phyloP scores from a whole-genome alignment of 108 stramenopile species.

The Epithemia pelagica region DNA sequence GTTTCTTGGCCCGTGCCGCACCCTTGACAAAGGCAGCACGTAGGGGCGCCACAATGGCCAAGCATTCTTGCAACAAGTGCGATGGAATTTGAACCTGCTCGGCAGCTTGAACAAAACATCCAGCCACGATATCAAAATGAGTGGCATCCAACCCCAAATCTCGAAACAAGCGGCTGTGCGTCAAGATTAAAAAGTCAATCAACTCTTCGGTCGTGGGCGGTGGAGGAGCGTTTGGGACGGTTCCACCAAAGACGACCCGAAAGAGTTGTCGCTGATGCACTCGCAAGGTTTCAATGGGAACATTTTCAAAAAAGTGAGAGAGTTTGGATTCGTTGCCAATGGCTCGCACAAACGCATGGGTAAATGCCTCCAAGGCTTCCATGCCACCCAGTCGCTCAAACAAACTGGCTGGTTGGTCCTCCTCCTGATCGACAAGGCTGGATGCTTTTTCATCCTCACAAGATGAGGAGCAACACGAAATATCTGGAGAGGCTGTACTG shows the following conservation, averaged over 20 bases:
- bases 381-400: conserved; percentile 13
- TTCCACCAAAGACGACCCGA: conserved; percentile 6
- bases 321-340: conserved; percentile 11
- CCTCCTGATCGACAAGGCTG: neutral
- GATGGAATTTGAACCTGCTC: conserved; percentile 8
- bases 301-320: conserved; percentile 8
- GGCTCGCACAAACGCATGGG: conserved; percentile 7
- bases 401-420: neutral
- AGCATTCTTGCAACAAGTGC: conserved; percentile 20
- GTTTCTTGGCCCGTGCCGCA: neutral
- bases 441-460: too few species aligned
- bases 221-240: neutral
- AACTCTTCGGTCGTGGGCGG: conserved; percentile 2
- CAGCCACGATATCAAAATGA: conserved; percentile 28
- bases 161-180: conserved; percentile 14
- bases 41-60: conserved; percentile 17
- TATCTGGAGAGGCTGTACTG: too few species aligned
- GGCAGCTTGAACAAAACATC: conserved; percentile 13
- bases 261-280: conserved; percentile 16
- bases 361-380: conserved; percentile 2
- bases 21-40: conserved; percentile 25
- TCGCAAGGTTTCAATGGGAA: conserved; percentile 6
- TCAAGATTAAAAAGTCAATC: conserved; percentile 5
- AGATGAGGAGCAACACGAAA: too few species aligned
- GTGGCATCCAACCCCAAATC: conserved; percentile 16